Evolutionary conservation across 768 basidiomycete genomes (phyloP).

Genomic region (Gyrodon lividus): DNA sequence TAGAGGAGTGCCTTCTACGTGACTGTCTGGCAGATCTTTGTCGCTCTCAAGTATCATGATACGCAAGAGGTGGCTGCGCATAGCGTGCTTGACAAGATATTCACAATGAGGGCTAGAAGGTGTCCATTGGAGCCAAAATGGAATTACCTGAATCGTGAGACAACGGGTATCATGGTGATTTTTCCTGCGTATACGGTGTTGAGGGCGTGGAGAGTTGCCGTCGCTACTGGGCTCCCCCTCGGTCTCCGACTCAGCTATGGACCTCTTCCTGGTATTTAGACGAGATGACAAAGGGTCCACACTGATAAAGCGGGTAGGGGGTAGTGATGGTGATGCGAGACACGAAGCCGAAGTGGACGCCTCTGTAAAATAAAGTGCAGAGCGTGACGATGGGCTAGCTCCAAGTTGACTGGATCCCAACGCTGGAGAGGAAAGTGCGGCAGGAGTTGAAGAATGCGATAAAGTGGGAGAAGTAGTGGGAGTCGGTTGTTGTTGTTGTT

Average conservation of each 20-base stretch:
- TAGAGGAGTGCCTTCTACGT: conserved; percentile 51
- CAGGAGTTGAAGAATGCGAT: conserved; percentile 28
- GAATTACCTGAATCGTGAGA: conserved; percentile 64
- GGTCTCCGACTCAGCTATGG: conserved; percentile 32
- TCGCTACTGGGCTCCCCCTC: conserved; percentile 38
- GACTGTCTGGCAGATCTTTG: conserved; percentile 59
- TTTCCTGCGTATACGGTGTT: conserved; percentile 41
- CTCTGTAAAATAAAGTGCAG: background rate
- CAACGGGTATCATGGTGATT: conserved; percentile 66
- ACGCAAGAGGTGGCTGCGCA: conserved; percentile 63
- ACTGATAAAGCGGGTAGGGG: conserved; percentile 21
- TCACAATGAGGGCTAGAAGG: conserved; percentile 3
- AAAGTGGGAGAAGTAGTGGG: conserved; percentile 30
- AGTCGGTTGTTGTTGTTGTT: conserved; percentile 32
- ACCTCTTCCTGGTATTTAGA: conserved; percentile 29
- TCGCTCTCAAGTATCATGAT: conserved; percentile 57
- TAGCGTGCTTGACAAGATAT: conserved; percentile 52
- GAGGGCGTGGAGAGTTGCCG: conserved; percentile 33
- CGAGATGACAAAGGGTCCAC: conserved; percentile 11
- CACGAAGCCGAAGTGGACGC: conserved; percentile 2
- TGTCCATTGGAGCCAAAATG: background rate
- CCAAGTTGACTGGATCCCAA: conserved; percentile 9
- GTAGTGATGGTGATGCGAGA: conserved; percentile 17
- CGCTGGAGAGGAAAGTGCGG: conserved; percentile 19
- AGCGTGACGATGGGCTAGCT: conserved; percentile 8